Evolutionary conservation across 495 filamentous ascomycete species (phyloP), one percentile per base, ranked within the genome.

Genomic region (Trichoderma asperelloides): DNA sequence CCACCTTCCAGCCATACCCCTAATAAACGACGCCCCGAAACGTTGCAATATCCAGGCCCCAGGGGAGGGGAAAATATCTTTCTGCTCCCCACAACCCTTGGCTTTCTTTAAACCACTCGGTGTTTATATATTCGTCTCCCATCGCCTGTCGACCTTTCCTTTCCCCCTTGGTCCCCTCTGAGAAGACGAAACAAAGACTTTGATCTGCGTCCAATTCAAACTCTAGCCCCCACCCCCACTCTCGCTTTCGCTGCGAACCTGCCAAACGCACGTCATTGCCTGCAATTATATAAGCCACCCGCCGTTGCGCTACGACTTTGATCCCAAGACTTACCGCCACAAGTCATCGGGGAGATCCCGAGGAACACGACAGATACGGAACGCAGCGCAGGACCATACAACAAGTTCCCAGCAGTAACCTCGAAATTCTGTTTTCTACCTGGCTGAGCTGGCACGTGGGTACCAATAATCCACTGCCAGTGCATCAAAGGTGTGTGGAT

Each of bases 391-490:
- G 25, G n/a, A 23, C n/a, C 49, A 23, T n/a, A 55, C 49, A 21
- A 25, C 1, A 60, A 51, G 23, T 60, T 60, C 33, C 33, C 33
- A 37, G 23, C 55, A 27, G 25, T 3, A 60, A 13, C 7, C 15
- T 8, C 1, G 8, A 28, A 28, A 8, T 33, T 60, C 2, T 60
- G 11, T 30, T 21, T 21, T 25, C 55, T 13, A 2, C 47, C 3
- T 51, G 47, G n/a, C 47, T 60, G 55, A 30, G 55, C 55, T 60
- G 55, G 55, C 55, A 60, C 55, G 55, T 60, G 55, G 55, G 55
- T 60, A 16, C 33, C 55, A 60, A 25, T 21, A 60, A 27, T 60
- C 55, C 55, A 60, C 55, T 60, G 55, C 27, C n/a, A 25, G 55
- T 30, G 55, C 55, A 27, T 60, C 27, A 11, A 60, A 60, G 55